Base-by-base conservation (phyloP, 257 asterid species). In the Schizonepeta tenuifolia region DNA sequence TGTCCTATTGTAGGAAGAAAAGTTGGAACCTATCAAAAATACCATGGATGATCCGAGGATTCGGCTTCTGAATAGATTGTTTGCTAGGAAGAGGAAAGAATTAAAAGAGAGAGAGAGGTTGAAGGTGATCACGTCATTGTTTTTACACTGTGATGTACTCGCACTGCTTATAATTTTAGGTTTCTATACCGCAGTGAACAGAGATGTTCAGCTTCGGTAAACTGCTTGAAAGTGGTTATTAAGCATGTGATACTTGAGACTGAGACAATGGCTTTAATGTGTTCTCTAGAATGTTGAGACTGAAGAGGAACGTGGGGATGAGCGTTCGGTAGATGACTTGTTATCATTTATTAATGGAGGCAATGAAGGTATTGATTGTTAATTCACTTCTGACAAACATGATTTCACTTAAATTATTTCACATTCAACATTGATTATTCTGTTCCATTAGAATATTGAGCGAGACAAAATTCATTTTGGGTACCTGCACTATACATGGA, bases 1-100 rank as follows among this genome's bases (percentile, higher is more conserved):
- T 28, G 46, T 85, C 74, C 46, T 67, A 31, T 75, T 79, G 64
- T 85, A 95, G 99, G 99, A 95, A 81, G 98, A 95, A 77, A 95
- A 95, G 84, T 85, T 91, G 86, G 99, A 92, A 84, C 99, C 99
- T 57, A 83, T 95, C 47, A 90, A 84, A 80, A 91, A 95, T 81
- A 85, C 94, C 78, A 86, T 89, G 78, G 98, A 91, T 71, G 98
- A 95, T 83, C 97, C 98, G 5, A 87, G 96, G 80, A 95, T 92
- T 75, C 90, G 99, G 75, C 86, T 90, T 17, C 83, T 92, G 75
- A 95, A 95, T 81, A 87, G 91, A 83, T 82, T 95, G 73, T 87
- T 92, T 82, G 97, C 99, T 46, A 89, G 93, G 78, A 95, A 95
- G 84, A 82, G 97, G 89, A 90, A 95, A 75, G 99, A 92, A 77